Conservation (phyloP, 257 asterid genomes). For the Plantago elongata region DNA sequence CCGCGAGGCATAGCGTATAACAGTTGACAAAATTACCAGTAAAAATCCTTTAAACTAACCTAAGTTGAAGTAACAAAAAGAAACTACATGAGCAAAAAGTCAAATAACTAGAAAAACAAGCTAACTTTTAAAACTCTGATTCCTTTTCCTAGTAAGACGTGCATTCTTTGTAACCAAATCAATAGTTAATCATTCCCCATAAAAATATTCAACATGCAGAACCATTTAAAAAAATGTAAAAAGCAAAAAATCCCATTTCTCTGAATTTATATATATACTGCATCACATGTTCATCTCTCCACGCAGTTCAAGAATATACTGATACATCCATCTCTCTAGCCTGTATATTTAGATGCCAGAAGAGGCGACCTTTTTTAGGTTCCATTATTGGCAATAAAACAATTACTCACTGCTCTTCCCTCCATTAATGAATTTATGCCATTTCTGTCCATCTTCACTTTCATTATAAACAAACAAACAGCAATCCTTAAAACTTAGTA, state of each 20-base stretch:
- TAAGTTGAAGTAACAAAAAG: not conserved
- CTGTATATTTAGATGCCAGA: slow-evolving; percentile 11
- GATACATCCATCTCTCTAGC: slow-evolving; percentile 8
- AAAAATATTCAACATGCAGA: not conserved
- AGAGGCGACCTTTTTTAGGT: slow-evolving; percentile 9
- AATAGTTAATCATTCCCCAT: slow-evolving; percentile 4
- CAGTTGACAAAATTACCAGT: slow-evolving; percentile 6
- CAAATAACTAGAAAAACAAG: not conserved
- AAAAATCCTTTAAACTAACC: not conserved
- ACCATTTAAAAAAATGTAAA: too few species aligned
- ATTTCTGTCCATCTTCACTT: slow-evolving; percentile 17
- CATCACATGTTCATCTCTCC: not conserved
- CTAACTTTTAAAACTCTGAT: not conserved
- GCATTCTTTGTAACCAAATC: slow-evolving; percentile 3
- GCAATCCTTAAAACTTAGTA: too few species aligned
- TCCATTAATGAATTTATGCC: too few species aligned
- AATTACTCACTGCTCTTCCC: not conserved
- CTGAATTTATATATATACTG: slow-evolving; percentile 3
- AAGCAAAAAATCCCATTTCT: not conserved
- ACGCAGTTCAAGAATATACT: not conserved
- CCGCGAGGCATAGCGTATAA: slow-evolving; percentile 4
- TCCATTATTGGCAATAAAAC: slow-evolving; percentile 1
- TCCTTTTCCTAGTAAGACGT: slow-evolving; percentile 1
- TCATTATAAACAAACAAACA: not conserved
- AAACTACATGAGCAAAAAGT: not conserved